phyloP scores from a whole-genome alignment of 202 grass and related monocot genomes.

The Setaria viridis region DNA sequence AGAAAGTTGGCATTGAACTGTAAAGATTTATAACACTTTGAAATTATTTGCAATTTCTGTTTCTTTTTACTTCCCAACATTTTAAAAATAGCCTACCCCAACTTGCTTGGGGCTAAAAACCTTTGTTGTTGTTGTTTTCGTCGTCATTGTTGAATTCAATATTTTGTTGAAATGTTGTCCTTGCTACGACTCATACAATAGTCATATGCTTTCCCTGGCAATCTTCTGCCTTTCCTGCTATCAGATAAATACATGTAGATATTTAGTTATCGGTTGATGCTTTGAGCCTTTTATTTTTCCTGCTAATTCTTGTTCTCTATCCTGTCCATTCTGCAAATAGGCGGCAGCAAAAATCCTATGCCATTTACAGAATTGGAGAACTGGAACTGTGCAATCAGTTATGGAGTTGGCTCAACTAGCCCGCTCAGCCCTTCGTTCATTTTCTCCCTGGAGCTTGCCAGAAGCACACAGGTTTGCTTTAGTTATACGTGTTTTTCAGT shows the following conservation, averaged over 20 bases:
- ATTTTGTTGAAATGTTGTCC: background rate
- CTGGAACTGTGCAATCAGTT: slow-evolving; percentile 92
- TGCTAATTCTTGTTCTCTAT: slow-evolving; percentile 37
- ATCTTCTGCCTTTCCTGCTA: slow-evolving; percentile 13
- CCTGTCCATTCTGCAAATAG: slow-evolving; percentile 46
- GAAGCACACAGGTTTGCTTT: slow-evolving; percentile 71
- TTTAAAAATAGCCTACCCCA: background rate
- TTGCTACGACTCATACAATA: slow-evolving; percentile 5
- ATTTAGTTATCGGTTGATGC: slow-evolving; percentile 29
- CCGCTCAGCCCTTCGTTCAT: slow-evolving; percentile 94
- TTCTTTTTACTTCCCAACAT: slow-evolving; percentile 5
- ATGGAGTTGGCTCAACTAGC: slow-evolving; percentile 77
- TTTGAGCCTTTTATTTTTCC: slow-evolving; percentile 5
- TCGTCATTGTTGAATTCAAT: background rate
- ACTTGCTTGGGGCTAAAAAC: background rate
- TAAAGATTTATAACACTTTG: background rate
- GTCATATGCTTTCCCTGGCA: background rate
- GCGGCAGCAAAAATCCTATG: slow-evolving; percentile 57
- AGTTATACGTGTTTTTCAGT: background rate
- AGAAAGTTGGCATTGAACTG: slow-evolving; percentile 17
- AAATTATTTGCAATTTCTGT: slow-evolving; percentile 26
- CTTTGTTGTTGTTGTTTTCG: background rate
- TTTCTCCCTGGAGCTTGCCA: slow-evolving; percentile 80
- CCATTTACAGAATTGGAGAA: slow-evolving; percentile 74
- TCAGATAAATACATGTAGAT: slow-evolving; percentile 31